A percentile compares a stretch with the other conserved stretches of the same genome.
Evolutionary conservation across 2,329 filamentous ascomycete genomes (phyloP).

Genomic region (Myriosclerotinia duriaeana): DNA sequence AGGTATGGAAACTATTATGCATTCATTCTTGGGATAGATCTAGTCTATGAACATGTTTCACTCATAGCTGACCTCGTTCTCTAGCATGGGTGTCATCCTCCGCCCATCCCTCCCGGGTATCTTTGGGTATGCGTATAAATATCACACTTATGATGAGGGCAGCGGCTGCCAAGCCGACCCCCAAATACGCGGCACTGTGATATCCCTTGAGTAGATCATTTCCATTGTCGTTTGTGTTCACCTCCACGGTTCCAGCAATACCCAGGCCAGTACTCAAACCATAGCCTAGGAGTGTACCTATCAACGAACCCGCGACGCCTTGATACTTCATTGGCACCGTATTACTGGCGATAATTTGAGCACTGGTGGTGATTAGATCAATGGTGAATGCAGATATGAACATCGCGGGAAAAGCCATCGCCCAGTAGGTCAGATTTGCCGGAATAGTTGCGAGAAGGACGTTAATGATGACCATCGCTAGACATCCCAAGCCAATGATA

Average conservation of each 20-base stretch:
- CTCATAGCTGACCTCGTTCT: not conserved
- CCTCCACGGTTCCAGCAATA: slow-evolving; percentile 46
- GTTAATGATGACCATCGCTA: slow-evolving; percentile 38
- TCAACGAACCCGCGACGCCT: slow-evolving; percentile 50
- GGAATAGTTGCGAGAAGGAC: slow-evolving; percentile 48
- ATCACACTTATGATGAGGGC: slow-evolving; percentile 42
- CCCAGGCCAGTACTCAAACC: slow-evolving; percentile 47
- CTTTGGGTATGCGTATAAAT: slow-evolving; percentile 46
- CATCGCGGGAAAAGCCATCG: slow-evolving; percentile 45
- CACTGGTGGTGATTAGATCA: slow-evolving; percentile 52
- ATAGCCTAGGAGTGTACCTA: slow-evolving; percentile 47
- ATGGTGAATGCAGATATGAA: slow-evolving; percentile 45
- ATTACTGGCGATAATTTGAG: slow-evolving; percentile 55
- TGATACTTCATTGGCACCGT: slow-evolving; percentile 49
- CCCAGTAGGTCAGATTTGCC: slow-evolving; percentile 48
- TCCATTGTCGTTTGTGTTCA: slow-evolving; percentile 27
- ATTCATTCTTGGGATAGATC: not conserved
- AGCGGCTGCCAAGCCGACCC: slow-evolving; percentile 41
- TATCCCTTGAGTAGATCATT: slow-evolving; percentile 40
- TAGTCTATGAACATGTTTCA: rapidly evolving
- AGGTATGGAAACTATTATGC: not conserved
- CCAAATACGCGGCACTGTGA: slow-evolving; percentile 46
- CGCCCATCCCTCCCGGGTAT: slow-evolving; percentile 43
- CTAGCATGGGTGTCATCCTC: slow-evolving; percentile 24
- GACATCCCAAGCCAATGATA: slow-evolving; percentile 47